Evolutionary conservation across 108 stramenopile genomes (phyloP).

Genomic region (Nitzschia sp.): DNA sequence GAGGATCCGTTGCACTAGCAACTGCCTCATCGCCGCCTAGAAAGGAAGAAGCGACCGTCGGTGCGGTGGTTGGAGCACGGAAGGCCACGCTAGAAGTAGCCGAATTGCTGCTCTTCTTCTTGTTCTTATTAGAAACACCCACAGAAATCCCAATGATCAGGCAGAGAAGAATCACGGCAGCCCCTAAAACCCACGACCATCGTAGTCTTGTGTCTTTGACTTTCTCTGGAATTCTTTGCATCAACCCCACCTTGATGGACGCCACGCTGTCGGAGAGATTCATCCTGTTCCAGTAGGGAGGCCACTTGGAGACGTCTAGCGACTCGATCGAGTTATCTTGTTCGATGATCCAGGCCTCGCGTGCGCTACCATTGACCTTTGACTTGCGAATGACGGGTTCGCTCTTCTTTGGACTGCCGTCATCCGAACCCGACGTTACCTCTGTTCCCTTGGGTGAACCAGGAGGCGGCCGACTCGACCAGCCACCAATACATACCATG

Average conservation of each 20-base stretch:
- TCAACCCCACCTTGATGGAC: too few relatives aligned
- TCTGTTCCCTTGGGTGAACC: neutral
- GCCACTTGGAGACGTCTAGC: neutral
- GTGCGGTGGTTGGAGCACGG: neutral
- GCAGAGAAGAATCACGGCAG: neutral
- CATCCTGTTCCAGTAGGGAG: neutral
- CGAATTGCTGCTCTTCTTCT: neutral
- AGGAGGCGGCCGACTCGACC: too few relatives aligned
- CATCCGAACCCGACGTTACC: neutral
- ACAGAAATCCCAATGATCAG: neutral
- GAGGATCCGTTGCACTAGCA: neutral
- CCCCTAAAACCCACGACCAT: neutral
- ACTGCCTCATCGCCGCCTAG: neutral
- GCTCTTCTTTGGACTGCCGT: neutral
- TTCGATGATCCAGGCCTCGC: neutral
- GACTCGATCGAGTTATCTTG: neutral
- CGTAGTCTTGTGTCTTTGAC: neutral
- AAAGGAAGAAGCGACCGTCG: neutral
- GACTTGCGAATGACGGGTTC: too few relatives aligned
- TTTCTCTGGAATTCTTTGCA: neutral
- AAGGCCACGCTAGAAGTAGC: neutral
- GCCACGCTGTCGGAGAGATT: neutral
- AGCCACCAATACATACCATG: too few relatives aligned
- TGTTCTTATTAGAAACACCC: constrained; percentile 15
- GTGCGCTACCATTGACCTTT: neutral